phyloP scores from a whole-genome alignment of 495 filamentous ascomycete genomes.

The Podospora pseudopauciseta region DNA sequence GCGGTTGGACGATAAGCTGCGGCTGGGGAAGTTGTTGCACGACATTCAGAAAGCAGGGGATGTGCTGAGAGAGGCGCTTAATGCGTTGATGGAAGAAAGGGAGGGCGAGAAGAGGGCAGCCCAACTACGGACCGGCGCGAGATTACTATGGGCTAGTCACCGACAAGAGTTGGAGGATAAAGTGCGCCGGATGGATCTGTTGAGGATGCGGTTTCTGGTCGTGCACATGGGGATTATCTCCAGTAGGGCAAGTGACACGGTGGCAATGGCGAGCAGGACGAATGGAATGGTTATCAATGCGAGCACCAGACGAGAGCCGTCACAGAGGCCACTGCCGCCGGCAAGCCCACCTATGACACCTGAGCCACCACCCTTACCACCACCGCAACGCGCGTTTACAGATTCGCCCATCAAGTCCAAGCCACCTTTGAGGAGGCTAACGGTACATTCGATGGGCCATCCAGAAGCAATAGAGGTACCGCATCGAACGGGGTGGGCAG shows the following conservation, averaged over 20 bases:
- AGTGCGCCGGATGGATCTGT: slow-evolving; percentile 56
- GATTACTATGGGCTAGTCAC: slow-evolving; percentile 49
- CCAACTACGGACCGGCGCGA: slow-evolving; percentile 42
- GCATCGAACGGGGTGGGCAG: slow-evolving; percentile 48
- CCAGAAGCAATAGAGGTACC: slow-evolving; percentile 35
- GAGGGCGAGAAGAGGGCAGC: slow-evolving; percentile 24
- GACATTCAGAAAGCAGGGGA: slow-evolving; percentile 56
- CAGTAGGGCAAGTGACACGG: slow-evolving; percentile 33
- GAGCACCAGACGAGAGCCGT: background rate
- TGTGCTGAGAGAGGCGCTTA: slow-evolving; percentile 48
- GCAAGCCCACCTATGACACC: slow-evolving; percentile 18
- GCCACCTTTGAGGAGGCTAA: slow-evolving; percentile 41
- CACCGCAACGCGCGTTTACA: slow-evolving; percentile 23
- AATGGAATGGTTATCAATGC: slow-evolving; percentile 30
- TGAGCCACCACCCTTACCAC: slow-evolving; percentile 22
- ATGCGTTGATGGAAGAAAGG: slow-evolving; percentile 43
- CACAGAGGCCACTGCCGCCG: background rate
- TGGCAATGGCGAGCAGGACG: slow-evolving; percentile 32
- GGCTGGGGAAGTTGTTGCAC: slow-evolving; percentile 48
- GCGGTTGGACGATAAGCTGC: slow-evolving; percentile 50
- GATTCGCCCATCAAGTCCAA: slow-evolving; percentile 39
- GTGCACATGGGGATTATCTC: slow-evolving; percentile 54
- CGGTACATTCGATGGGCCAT: slow-evolving; percentile 44
- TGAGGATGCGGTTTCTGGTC: slow-evolving; percentile 56
- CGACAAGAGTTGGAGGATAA: slow-evolving; percentile 45